A percentile compares a stretch with the other conserved stretches of the same genome.
These are phyloP conservation scores for Thalassiosira livingstoniorum DNA, from an alignment of 352 stramenopile genomes.

Conservation along the genomic window DNA sequence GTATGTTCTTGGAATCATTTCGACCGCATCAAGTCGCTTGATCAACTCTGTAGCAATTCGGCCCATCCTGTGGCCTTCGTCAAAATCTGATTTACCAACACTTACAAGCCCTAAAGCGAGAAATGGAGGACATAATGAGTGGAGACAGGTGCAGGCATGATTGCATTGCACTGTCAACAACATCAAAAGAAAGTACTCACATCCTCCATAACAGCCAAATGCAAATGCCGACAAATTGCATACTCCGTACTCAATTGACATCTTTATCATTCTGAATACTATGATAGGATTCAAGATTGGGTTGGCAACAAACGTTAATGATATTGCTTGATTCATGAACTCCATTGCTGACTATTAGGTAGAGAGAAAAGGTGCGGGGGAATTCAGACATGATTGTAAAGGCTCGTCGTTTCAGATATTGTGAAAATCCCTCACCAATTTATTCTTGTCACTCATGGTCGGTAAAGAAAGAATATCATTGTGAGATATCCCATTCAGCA, in stretches of 20 bases:
- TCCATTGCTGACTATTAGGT: constrained; percentile 40
- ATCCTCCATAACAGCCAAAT: constrained; percentile 38
- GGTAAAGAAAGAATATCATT: constrained; percentile 46
- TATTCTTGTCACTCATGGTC: constrained; percentile 40
- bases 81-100: constrained; percentile 18
- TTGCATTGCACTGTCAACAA: neutral
- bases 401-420: neutral
- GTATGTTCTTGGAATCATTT: constrained; percentile 21
- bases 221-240: constrained; percentile 27
- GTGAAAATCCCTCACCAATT: constrained; percentile 21
- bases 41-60: constrained; percentile 54
- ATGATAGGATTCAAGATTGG: constrained; percentile 49
- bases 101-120: constrained; percentile 19
- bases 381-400: too few species aligned
- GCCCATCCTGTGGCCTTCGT: constrained; percentile 56
- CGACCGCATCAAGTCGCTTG: constrained; percentile 40
- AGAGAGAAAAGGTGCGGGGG: neutral
- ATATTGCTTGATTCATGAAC: constrained; percentile 44
- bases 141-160: neutral
- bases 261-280: constrained; percentile 58
- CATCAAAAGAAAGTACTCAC: neutral
- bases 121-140: neutral
- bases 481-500: constrained; percentile 18
- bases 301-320: constrained; percentile 33
- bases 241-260: constrained; percentile 61